These are phyloP conservation scores for Alnus glutinosa DNA, from an alignment of 306 rosid species.

Conservation along the genomic window DNA sequence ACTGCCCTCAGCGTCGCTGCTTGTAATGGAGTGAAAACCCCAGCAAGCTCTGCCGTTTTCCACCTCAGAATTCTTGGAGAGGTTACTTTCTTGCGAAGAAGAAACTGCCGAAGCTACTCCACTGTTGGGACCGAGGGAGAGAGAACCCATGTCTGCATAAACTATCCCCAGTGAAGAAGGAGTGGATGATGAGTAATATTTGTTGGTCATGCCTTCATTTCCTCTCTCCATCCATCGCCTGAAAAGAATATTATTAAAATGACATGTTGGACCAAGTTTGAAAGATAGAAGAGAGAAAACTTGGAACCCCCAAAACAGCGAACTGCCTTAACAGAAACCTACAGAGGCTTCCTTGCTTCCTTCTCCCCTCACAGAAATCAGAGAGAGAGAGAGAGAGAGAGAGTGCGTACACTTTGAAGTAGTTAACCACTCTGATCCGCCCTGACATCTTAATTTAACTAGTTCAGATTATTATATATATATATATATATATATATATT, in stretches of 20 bases:
- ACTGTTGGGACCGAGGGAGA: constrained; percentile 59
- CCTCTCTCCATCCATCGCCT: background rate
- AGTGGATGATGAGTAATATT: constrained; percentile 29
- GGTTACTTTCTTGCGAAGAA: constrained; percentile 49
- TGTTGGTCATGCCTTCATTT: constrained; percentile 51
- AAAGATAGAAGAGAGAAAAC: constrained; percentile 28
- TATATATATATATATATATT: background rate
- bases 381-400: constrained; percentile 2
- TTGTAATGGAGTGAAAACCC: constrained; percentile 44
- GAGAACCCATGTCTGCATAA: constrained; percentile 63
- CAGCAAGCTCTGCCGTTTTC: constrained; percentile 46
- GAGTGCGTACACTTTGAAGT: constrained; percentile 35
- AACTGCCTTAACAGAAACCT: constrained; percentile 29
- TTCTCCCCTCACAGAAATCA: too few species aligned
- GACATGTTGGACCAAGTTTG: constrained; percentile 16
- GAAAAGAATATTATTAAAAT: constrained; percentile 13
- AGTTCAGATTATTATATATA: constrained; percentile 28
- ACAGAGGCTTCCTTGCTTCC: background rate
- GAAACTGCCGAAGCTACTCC: constrained; percentile 43
- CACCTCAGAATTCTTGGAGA: constrained; percentile 34
- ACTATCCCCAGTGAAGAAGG: constrained; percentile 53
- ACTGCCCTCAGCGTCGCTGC: constrained; percentile 49
- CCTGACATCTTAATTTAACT: constrained; percentile 40
- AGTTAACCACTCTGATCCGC: constrained; percentile 55
- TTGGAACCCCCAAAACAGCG: constrained; percentile 38